These are phyloP conservation scores for Venturia effusa DNA, from an alignment of 2,329 filamentous ascomycete species.

Conservation along the genomic window DNA sequence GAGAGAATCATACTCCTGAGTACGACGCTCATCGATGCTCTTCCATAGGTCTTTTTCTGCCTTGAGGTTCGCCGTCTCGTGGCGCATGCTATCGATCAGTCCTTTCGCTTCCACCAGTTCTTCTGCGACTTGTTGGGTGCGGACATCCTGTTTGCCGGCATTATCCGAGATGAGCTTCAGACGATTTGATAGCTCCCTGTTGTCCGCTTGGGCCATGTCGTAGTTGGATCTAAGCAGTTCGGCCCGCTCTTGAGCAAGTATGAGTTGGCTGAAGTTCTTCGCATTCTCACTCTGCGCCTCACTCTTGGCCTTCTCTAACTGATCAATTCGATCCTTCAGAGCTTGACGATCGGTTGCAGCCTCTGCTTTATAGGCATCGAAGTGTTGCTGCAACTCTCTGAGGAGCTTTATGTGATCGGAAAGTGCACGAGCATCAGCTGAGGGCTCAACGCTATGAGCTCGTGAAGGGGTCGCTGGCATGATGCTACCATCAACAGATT, in stretches of 20 bases:
- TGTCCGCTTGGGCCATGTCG: conserved; percentile 71
- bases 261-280: conserved; percentile 68
- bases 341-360: conserved; percentile 70
- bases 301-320: conserved; percentile 70
- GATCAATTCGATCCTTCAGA: conserved; percentile 74
- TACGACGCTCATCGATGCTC: conserved; percentile 78
- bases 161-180: conserved; percentile 67
- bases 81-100: conserved; percentile 73
- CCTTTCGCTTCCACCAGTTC: conserved; percentile 81
- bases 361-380: conserved; percentile 82
- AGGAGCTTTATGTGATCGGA: conserved; percentile 67
- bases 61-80: conserved; percentile 85
- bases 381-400: conserved; percentile 79
- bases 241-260: conserved; percentile 70
- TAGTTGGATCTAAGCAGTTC: conserved; percentile 86
- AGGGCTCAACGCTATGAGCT: conserved; percentile 23
- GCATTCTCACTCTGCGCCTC: conserved; percentile 73
- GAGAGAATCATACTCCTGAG: conserved; percentile 76
- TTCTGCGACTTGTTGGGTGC: conserved; percentile 83
- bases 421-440: conserved; percentile 44
- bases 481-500: conserved; percentile 51
- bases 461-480: conserved; percentile 35
- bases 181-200: conserved; percentile 75
- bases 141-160: conserved; percentile 79
- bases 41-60: conserved; percentile 94